These are phyloP conservation scores for Striga hermonthica DNA, from an alignment of 305 asterid genomes.

Conservation along the genomic window DNA sequence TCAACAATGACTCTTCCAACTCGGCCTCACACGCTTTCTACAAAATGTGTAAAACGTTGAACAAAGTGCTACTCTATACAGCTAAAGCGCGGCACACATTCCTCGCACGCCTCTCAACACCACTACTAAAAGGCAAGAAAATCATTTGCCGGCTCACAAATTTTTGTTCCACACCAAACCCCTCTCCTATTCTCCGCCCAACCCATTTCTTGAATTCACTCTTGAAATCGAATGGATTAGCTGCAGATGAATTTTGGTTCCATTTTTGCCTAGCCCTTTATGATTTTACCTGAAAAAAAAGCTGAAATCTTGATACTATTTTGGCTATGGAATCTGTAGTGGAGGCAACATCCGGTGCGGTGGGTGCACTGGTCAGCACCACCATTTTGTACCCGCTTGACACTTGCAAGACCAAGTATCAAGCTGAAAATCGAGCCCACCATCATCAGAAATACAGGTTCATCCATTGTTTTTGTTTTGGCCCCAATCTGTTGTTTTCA, in stretches of 20 bases:
- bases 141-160: no score
- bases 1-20: no score
- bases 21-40: no score
- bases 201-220: slow-evolving; percentile 12
- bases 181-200: no score
- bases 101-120: slow-evolving; percentile 32
- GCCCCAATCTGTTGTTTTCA: neutral
- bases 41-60: no score
- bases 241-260: slow-evolving; percentile 4
- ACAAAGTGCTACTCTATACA: neutral
- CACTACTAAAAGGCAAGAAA: slow-evolving; percentile 4
- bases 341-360: slow-evolving; percentile 89
- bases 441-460: slow-evolving; percentile 71
- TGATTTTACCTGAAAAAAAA: slow-evolving; percentile 10
- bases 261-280: neutral
- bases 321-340: slow-evolving; percentile 61
- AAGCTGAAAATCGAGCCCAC: slow-evolving; percentile 78
- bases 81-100: slow-evolving; percentile 23
- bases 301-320: slow-evolving; percentile 22
- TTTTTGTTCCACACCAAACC: no score
- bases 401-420: slow-evolving; percentile 87
- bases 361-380: slow-evolving; percentile 87
- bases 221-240: neutral
- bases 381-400: slow-evolving; percentile 83
- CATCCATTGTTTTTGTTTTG: neutral